Evolutionary conservation across 2,329 filamentous ascomycete genomes (phyloP).

Genomic region (Beauveria bassiana): DNA sequence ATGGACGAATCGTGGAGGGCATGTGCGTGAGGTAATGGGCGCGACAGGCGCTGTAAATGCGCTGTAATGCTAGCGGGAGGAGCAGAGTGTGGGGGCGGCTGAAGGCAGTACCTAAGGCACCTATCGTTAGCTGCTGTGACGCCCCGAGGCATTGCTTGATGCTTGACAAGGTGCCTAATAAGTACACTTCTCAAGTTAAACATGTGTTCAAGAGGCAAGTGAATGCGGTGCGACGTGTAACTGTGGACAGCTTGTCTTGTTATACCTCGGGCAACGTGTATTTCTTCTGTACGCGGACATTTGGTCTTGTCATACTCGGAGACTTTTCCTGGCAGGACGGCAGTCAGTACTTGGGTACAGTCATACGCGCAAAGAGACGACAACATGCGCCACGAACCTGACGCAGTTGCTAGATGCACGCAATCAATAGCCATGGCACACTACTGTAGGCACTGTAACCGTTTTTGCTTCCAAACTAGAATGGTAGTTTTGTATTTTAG

Average conservation of each 20-base stretch:
- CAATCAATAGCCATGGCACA: neutral
- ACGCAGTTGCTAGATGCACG: neutral
- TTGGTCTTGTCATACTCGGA: neutral
- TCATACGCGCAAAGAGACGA: too few relatives aligned
- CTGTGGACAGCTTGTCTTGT: neutral
- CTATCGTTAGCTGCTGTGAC: too few relatives aligned
- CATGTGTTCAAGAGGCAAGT: too few relatives aligned
- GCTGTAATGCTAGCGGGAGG: neutral
- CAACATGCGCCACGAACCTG: neutral
- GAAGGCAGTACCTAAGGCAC: too few relatives aligned
- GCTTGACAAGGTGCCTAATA: too few relatives aligned
- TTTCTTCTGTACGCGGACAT: too few relatives aligned
- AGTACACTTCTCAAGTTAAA: too few relatives aligned
- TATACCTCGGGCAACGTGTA: neutral
- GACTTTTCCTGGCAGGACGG: neutral
- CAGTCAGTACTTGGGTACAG: neutral
- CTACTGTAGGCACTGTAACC: constrained; percentile 12
- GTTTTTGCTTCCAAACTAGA: neutral
- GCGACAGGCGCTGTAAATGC: neutral
- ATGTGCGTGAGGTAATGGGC: constrained; percentile 1
- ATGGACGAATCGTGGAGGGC: constrained; percentile 1
- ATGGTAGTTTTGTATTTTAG: neutral
- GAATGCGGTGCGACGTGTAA: neutral
- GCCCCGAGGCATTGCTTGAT: neutral
- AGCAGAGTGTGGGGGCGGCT: neutral